Conservation (phyloP, 2,329 filamentous ascomycete species). For the Cytospora schulzeri region DNA sequence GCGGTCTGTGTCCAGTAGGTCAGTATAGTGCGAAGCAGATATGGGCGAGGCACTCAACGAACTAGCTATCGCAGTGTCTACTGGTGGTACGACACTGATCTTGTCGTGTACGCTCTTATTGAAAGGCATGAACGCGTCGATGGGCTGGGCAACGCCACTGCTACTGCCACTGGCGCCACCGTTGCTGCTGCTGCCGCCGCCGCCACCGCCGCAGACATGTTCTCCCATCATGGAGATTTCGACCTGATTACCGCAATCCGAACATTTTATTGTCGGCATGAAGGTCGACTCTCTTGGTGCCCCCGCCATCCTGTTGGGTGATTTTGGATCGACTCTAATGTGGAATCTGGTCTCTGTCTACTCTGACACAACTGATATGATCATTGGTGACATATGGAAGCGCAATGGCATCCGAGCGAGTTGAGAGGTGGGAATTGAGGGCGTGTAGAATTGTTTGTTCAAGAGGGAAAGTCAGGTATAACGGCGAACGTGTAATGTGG, state of each 20-base stretch:
- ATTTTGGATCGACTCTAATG: conserved; percentile 30
- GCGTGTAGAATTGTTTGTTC: neutral
- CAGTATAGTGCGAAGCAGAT: conserved; percentile 33
- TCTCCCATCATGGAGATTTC: conserved; percentile 86
- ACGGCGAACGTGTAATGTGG: neutral
- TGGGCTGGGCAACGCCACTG: conserved; percentile 33
- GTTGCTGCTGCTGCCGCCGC: conserved; percentile 19
- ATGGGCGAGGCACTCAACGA: conserved; percentile 33
- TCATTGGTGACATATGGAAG: conserved; percentile 5
- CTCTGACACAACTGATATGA: neutral
- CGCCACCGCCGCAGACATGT: conserved; percentile 72
- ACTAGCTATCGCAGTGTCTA: conserved; percentile 59
- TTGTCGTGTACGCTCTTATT: conserved; percentile 43
- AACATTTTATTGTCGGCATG: conserved; percentile 86
- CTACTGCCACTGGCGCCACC: conserved; percentile 34
- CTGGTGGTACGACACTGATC: conserved; percentile 47
- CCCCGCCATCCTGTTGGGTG: conserved; percentile 45
- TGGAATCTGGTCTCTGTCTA: neutral
- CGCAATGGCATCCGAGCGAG: neutral
- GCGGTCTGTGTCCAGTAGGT: conserved; percentile 48
- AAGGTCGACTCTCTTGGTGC: conserved; percentile 65
- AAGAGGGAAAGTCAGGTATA: neutral
- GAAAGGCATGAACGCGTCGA: conserved; percentile 43
- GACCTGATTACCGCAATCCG: conserved; percentile 74
- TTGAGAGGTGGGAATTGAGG: neutral